These are phyloP conservation scores for Globisporangium heterothallicum DNA, from an alignment of 352 stramenopile genomes.

Conservation along the genomic window DNA sequence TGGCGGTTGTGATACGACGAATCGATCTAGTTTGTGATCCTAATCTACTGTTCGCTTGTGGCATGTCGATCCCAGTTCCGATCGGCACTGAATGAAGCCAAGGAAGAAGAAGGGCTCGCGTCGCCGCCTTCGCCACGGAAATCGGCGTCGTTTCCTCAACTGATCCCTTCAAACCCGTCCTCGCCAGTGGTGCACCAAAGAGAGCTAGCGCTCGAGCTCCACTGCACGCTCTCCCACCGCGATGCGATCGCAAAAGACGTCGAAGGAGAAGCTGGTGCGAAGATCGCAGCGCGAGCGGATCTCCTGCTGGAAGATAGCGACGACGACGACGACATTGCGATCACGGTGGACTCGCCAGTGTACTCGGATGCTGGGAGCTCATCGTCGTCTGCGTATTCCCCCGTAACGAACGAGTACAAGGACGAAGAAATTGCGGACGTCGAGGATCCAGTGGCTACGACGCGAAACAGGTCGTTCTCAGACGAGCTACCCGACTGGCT, in stretches of 20 bases:
- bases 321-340: slow-evolving; percentile 4
- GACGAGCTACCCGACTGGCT: slow-evolving; percentile 20
- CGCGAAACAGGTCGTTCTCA: slow-evolving; percentile 1
- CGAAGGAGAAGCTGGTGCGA: neutral
- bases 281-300: neutral
- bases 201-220: neutral
- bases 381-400: neutral
- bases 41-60: neutral
- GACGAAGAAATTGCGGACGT: neutral
- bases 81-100: slow-evolving; percentile 13
- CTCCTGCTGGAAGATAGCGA: neutral
- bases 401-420: neutral
- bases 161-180: slow-evolving; percentile 6
- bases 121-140: slow-evolving; percentile 19
- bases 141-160: slow-evolving; percentile 18
- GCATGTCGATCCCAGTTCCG: slow-evolving; percentile 6
- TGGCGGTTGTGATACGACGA: too few species aligned
- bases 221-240: neutral
- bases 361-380: slow-evolving; percentile 12
- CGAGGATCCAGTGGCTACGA: neutral
- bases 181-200: slow-evolving; percentile 8
- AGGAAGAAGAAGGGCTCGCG: neutral
- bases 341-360: slow-evolving; percentile 5
- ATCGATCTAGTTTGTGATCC: too few species aligned
- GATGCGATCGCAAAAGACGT: neutral